Evolutionary conservation across 257 asterid genomes (phyloP), one percentile per base, ranked within the genome.

Genomic region (Solanum rostratum): DNA sequence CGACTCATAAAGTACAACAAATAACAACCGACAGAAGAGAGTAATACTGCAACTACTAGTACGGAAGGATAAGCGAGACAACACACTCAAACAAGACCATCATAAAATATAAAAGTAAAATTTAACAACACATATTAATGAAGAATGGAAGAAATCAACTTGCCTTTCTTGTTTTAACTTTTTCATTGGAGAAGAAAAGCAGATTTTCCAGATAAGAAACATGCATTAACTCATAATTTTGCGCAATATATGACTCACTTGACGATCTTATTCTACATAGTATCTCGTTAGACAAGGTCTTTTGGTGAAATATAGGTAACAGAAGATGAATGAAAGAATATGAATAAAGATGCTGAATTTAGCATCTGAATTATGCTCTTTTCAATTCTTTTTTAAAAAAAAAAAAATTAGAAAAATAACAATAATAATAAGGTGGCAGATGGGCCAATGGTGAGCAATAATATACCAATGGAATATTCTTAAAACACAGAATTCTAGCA

Each of bases 391-490:
- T 33, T 24, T 63, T 79, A 50, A n/a, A n/a, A n/a, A n/a, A n/a
- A n/a, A n/a, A n/a, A n/a, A n/a, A 6, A 22, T 39, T 57, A 2
- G 11, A 54, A 54, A 50, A 68, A 85, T 59, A 41, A 14, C 3
- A 65, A 29, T 29, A 29, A 29, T 79, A 45, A 79, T 52, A 18
- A 54, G 15, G 66, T 43, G 55, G 82, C 66, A 85, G 66, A 49
- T 82, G 86, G 86, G 79, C 43, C 39, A 69, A 70, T 11, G 49
- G 66, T 52, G 37, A 20, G 87, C n/a, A n/a, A n/a, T 87, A 90
- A 89, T 92, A 91, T 92, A 81, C 95, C 90, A 55, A 1, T 86
- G 88, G 95, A 90, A 92, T 93, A 92, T 93, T 87, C 97, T 86
- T 79, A 81, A n/a, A 33, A 80, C 70, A 57, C 54, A 54, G 19